Percentiles rank a stretch among this genome's conserved stretches.
These are phyloP conservation scores for Mucor sp. DNA, from an alignment of 371 early-diverging fungal species.

Conservation along the genomic window DNA sequence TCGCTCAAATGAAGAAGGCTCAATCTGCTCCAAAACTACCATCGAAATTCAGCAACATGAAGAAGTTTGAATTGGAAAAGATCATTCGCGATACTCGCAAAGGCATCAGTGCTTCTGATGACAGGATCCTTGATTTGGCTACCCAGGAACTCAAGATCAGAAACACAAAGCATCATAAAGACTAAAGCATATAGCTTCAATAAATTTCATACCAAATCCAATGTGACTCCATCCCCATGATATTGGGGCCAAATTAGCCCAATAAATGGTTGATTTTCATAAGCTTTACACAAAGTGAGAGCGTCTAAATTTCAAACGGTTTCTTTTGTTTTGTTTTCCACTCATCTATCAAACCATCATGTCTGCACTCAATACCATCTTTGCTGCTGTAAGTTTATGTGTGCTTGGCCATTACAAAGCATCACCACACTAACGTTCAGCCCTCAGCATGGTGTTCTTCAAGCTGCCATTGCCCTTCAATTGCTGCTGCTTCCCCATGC, in stretches of 20 bases:
- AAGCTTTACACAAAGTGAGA: not conserved
- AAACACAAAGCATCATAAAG: not conserved
- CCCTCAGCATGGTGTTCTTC: conserved; percentile 33
- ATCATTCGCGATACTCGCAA: not conserved
- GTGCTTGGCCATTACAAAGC: not conserved
- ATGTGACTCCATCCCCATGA: not conserved
- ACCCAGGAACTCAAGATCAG: not conserved
- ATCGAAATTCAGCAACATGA: not conserved
- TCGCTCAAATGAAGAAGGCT: not conserved
- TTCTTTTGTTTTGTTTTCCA: not conserved
- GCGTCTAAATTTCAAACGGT: not conserved
- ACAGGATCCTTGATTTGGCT: not conserved
- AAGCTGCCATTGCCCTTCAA: conserved; percentile 24
- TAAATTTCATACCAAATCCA: not conserved
- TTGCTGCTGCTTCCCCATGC: conserved; percentile 30
- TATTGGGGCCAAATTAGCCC: not conserved
- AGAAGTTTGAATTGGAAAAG: not conserved
- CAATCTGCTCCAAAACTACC: not conserved
- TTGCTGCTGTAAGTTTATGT: conserved; percentile 18
- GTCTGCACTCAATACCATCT: conserved; percentile 23
- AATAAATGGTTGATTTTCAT: conserved; percentile 1
- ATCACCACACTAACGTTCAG: not conserved
- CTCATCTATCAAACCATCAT: not conserved
- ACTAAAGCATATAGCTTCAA: not conserved
- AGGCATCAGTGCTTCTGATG: not conserved